Conservation (phyloP, 2,329 filamentous ascomycete species). For the Fusarium circinatum region DNA sequence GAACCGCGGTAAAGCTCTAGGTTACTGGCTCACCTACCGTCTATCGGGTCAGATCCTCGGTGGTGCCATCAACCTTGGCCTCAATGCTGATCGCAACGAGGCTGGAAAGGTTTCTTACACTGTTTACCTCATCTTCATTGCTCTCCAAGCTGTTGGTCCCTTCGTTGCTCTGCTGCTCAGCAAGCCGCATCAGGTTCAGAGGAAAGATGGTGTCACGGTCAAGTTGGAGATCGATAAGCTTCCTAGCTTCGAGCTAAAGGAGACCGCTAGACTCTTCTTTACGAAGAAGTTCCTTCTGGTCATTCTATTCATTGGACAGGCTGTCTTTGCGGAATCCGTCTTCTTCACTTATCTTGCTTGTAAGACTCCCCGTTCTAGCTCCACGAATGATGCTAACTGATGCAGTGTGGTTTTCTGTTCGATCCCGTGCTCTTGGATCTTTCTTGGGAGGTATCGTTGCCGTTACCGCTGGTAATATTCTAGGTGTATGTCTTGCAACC, state of each 20-base stretch:
- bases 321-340: constrained; percentile 76
- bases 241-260: constrained; percentile 68
- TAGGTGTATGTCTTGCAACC: constrained; percentile 61
- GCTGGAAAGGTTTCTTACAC: constrained; percentile 75
- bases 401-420: constrained; percentile 74
- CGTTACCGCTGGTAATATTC: constrained; percentile 70
- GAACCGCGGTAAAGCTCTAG: constrained; percentile 72
- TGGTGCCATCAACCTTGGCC: constrained; percentile 75
- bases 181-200: constrained; percentile 68
- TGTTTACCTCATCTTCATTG: constrained; percentile 77
- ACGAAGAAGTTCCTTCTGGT: constrained; percentile 71
- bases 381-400: background rate
- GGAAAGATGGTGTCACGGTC: constrained; percentile 72
- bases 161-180: constrained; percentile 73
- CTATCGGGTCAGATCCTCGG: constrained; percentile 75
- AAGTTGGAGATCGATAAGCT: constrained; percentile 66
- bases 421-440: constrained; percentile 74
- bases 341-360: constrained; percentile 72
- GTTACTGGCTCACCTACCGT: constrained; percentile 71
- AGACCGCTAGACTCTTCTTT: constrained; percentile 68
- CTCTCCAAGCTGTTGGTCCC: constrained; percentile 72
- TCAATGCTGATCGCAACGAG: constrained; percentile 67
- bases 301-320: constrained; percentile 74
- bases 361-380: background rate
- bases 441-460: constrained; percentile 76